phyloP scores from a whole-genome alignment of 371 early-diverging fungal genomes.

The Mortierella sp. region DNA sequence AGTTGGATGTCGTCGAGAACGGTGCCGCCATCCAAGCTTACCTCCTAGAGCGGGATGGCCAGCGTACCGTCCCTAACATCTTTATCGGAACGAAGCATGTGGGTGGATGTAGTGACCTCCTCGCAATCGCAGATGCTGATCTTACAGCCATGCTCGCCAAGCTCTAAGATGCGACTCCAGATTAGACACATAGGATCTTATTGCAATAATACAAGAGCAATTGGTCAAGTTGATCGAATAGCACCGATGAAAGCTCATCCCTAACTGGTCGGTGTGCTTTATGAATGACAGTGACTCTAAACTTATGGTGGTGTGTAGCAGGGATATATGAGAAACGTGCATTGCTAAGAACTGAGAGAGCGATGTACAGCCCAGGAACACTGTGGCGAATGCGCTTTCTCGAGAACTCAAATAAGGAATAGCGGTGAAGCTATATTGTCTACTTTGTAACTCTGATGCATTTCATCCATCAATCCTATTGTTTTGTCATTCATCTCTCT shows the following conservation, averaged over 20 bases:
- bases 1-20: constrained; percentile 72
- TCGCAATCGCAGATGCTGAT: constrained; percentile 66
- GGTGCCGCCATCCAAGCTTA: constrained; percentile 84
- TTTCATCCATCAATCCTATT: background rate
- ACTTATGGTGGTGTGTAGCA: no score
- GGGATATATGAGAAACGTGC: no score
- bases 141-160: constrained; percentile 43
- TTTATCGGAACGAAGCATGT: constrained; percentile 85
- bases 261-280: no score
- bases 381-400: background rate
- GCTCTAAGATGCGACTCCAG: constrained; percentile 8
- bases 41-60: constrained; percentile 77
- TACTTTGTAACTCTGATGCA: background rate
- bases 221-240: background rate
- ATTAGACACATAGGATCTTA: background rate
- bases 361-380: background rate
- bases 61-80: constrained; percentile 94
- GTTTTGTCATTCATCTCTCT: background rate
- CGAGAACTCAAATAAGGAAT: background rate
- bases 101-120: constrained; percentile 87
- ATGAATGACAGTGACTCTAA: no score
- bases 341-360: background rate
- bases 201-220: constrained; percentile 1
- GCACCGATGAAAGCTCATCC: no score
- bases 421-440: background rate